Base-by-base conservation (phyloP, 1,284 basidiomycete species). In the Puccinia horiana region DNA sequence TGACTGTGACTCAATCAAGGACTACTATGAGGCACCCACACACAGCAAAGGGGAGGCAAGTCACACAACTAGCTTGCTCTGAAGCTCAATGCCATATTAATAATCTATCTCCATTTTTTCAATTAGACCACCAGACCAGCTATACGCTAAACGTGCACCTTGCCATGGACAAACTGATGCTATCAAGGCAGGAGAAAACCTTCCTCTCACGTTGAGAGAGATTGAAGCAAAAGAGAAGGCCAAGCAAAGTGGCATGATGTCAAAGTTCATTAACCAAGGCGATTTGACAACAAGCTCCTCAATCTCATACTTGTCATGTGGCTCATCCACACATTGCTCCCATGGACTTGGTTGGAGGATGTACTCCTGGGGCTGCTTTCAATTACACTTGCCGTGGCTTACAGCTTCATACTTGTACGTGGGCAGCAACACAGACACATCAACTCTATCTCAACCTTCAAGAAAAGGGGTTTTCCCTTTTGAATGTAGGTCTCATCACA, bases 331-430 rank as follows among this genome's bases (percentile, higher is more conserved):
- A 8, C 16, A 20, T 29, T 49, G 14, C 54, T 76, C 14, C 74
- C 74, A 23, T 76, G 54, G 74, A 23, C 12, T 16, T 18, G n/a
- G 61, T 42, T 76, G n/a, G 52, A 75, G 37, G 73, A 75, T 75
- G 8, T n/a, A 4, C 6, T 56, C 26, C 12, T 75, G 12, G 11
- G 11, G 35, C 40, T 12, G 9, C 49, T 52, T 74, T 23, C 35
- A 20, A 8, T 47, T 74, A 1, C 9, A n/a, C 35, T 35, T 9
- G n/a, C 8, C 26, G 47, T n/a, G 44, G 26, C 16, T 6, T 54
- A 6, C 3, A 52, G 44, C 29, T 74, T 35, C 5, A 35, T 29
- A 52, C 44, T 52, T 18, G 52, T 12, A 74, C 72, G 14, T 74
- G 72, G 47, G 72, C 44, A 26, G 72, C 72, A 26, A 29, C n/a